Conservation (phyloP, 2,329 filamentous ascomycete species). For the Talaromyces sp. region DNA sequence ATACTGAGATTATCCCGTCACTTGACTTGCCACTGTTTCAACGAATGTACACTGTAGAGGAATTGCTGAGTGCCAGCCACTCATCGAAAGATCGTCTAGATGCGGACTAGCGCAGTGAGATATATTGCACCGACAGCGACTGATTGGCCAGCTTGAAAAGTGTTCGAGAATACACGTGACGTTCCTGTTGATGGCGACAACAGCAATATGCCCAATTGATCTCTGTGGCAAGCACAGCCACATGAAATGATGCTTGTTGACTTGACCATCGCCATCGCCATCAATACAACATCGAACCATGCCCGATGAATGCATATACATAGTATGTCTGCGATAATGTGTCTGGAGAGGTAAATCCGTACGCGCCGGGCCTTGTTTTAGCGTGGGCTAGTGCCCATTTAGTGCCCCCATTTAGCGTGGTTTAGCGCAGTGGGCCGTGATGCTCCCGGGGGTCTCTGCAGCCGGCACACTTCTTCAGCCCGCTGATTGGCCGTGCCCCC, state of each 20-base stretch:
- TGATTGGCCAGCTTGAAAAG: not conserved
- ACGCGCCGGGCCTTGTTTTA: slow-evolving; percentile 20
- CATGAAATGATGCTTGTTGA: not conserved
- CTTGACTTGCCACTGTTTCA: slow-evolving; percentile 3
- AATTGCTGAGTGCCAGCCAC: not conserved
- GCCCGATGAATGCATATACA: not conserved
- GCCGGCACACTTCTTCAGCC: slow-evolving; percentile 17
- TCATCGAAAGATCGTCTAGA: not conserved
- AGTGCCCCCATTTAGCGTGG: slow-evolving; percentile 5
- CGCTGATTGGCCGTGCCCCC: slow-evolving; percentile 1
- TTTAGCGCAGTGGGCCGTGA: slow-evolving; percentile 10
- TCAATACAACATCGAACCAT: not conserved
- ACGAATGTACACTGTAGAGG: not conserved
- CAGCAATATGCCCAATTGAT: not conserved
- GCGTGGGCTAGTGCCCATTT: slow-evolving; percentile 6
- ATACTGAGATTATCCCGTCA: not conserved
- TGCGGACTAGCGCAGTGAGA: not conserved
- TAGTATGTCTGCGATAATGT: too few species aligned
- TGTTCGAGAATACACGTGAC: slow-evolving; percentile 3
- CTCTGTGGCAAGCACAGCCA: slow-evolving; percentile 5
- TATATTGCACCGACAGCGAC: not conserved
- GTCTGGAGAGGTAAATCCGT: not conserved
- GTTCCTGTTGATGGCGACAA: not conserved
- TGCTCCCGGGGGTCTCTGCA: slow-evolving; percentile 14
- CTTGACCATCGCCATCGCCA: not conserved